phyloP scores from a whole-genome alignment of 176 grass and related monocot species.

The Alloteropsis semialata region DNA sequence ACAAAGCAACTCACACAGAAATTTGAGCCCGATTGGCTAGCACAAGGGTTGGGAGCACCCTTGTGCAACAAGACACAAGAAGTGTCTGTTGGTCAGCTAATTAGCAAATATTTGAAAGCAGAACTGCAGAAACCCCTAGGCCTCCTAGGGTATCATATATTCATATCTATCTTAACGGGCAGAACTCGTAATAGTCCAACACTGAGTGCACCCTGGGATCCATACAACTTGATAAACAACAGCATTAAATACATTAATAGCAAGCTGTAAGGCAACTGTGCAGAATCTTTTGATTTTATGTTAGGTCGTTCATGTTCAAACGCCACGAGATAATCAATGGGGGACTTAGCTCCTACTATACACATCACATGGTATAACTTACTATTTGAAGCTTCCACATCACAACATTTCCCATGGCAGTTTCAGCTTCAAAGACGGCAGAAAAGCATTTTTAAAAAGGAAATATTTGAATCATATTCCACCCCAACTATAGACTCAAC shows the following conservation, averaged over 20 bases:
- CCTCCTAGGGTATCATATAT: background rate
- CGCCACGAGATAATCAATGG: background rate
- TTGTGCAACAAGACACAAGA: constrained; percentile 20
- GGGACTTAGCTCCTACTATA: background rate
- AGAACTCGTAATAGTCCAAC: background rate
- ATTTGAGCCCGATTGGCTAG: too few species aligned
- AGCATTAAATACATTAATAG: background rate
- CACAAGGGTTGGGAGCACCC: background rate
- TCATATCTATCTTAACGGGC: background rate
- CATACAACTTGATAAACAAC: background rate
- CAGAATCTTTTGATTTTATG: background rate
- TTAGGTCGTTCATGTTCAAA: background rate
- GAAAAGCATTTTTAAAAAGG: background rate
- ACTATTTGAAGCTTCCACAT: background rate
- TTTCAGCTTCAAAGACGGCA: background rate
- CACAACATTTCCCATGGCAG: background rate
- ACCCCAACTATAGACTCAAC: background rate
- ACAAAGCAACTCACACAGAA: background rate
- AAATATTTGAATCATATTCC: background rate
- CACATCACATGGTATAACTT: background rate
- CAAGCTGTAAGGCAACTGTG: background rate
- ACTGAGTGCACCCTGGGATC: background rate
- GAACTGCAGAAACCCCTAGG: background rate
- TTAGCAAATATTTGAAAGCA: background rate
- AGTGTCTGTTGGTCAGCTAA: background rate